Base-by-base conservation (phyloP, 75 land plant genomes). In the Selaginella moellendorffii region DNA sequence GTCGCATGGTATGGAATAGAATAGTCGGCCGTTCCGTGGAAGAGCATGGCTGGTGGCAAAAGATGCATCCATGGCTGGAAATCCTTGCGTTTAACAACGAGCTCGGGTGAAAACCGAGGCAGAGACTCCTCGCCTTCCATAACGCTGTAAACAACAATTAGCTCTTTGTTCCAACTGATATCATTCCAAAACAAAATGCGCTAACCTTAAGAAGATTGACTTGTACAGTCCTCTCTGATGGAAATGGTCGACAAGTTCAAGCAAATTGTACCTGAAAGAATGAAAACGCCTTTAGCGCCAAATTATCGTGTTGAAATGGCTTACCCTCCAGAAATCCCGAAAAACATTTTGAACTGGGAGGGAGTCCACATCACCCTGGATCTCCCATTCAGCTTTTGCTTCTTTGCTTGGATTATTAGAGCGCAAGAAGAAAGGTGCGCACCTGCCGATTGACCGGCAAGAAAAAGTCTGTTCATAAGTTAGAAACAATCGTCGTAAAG, bases 361-460 rank as follows among this genome's bases (percentile, higher is more conserved):
- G 80, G 69, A 63, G 80, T 85, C 96, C 98, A 93, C 29, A 82
- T 61, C 61, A 61, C 66, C 2, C 61, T 65, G 18, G 78, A 76
- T 30, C 67, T 36, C 10, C 46, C 46, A 36, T 56, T 28, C 46
- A 63, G 36, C 24, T 63, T 26, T 69, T 88, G 85, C 65, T 81
- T 80, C 42, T 77, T 76, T 31, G 96, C 98, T 72, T 88, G 98
- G 61, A 76, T 71, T 36, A 88, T 26, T 17, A 93, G 79, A 54
- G 87, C 71, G 68, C 96, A 88, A 30, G 98, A 81, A 31, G 85
- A 83, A 72, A 93, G 77, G 77, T 93, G 98, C 54, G 90, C 87
- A 63, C 98, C 98, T 29, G 98, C 98, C 29, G 98, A 93, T 69
- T 93, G 98, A 24, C 98, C 98, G 74, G 82, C 87, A 53, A 93